A percentile compares a stretch with the other conserved stretches of the same genome.
Evolutionary conservation across 2,329 filamentous ascomycete species (phyloP).

Genomic region (Cadophora gregata): DNA sequence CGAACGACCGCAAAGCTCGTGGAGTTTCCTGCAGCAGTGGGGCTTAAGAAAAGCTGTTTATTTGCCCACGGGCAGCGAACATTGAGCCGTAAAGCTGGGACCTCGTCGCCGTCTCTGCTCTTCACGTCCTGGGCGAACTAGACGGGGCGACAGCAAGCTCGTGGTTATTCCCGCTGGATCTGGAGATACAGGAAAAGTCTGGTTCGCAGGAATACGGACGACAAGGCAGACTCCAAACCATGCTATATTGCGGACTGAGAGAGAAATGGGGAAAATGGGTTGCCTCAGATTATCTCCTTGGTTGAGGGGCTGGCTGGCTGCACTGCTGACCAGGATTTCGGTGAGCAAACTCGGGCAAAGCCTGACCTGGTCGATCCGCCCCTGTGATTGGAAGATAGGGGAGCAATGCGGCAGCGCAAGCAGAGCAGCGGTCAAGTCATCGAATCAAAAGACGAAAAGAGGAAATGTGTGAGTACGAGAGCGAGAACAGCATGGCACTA

Average conservation of each 20-base stretch:
- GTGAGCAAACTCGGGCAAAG: conserved; percentile 27
- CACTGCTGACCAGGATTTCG: conserved; percentile 25
- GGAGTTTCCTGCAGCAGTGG: conserved; percentile 19
- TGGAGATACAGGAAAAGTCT: conserved; percentile 19
- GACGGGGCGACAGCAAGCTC: conserved; percentile 32
- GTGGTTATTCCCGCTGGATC: conserved; percentile 18
- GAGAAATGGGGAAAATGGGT: neutral
- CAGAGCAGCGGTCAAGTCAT: conserved; percentile 16
- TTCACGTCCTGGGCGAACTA: conserved; percentile 19
- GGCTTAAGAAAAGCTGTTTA: conserved; percentile 32
- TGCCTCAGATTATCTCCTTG: conserved; percentile 6
- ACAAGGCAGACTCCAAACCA: conserved; percentile 35
- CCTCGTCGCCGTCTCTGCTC: conserved; percentile 4
- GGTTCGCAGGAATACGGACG: conserved; percentile 27
- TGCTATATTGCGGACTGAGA: conserved; percentile 33
- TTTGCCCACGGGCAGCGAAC: conserved; percentile 20
- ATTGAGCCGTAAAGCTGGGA: neutral
- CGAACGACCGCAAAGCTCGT: conserved; percentile 20
- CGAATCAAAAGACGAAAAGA: conserved; percentile 23
- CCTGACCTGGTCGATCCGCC: neutral
- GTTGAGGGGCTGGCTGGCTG: conserved; percentile 4
- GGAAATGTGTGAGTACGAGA: conserved; percentile 5
- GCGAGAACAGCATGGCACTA: neutral
- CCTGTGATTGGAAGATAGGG: conserved; percentile 15
- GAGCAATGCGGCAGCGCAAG: conserved; percentile 15